phyloP scores from a whole-genome alignment of 768 basidiomycete genomes.

The Leccinum pellstonianum region DNA sequence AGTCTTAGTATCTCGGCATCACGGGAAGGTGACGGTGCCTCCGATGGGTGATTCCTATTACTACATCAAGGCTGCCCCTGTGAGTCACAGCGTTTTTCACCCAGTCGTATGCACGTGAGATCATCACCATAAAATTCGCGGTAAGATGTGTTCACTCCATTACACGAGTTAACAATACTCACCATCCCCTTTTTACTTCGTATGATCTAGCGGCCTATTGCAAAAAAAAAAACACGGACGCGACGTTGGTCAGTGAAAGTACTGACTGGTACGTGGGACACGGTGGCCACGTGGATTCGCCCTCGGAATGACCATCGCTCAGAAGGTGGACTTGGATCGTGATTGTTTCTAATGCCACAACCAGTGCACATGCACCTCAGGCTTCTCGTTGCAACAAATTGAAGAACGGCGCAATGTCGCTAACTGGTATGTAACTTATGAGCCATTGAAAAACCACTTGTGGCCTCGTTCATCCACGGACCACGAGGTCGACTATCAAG shows the following conservation, averaged over 20 bases:
- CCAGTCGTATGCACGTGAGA: not conserved
- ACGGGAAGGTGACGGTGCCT: conserved; percentile 4
- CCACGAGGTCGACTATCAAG: not conserved
- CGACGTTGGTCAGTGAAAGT: not conserved
- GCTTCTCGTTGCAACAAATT: not conserved
- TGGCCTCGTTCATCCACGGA: not conserved
- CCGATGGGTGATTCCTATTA: not conserved
- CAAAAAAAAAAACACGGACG: conserved; percentile 47
- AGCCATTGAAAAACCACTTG: not conserved
- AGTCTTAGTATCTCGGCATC: not conserved
- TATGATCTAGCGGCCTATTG: conserved; percentile 42
- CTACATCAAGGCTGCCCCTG: not conserved
- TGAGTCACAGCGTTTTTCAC: not conserved
- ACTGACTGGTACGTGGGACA: not conserved
- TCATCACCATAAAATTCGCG: not conserved
- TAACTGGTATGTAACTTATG: not conserved
- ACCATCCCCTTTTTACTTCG: not conserved
- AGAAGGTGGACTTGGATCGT: not conserved
- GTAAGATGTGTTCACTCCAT: not conserved
- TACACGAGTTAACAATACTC: conserved; percentile 7
- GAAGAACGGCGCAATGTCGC: conserved; percentile 22
- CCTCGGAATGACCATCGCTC: not conserved
- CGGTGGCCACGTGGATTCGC: not conserved
- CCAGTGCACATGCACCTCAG: too few relatives aligned
- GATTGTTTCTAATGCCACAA: not conserved